Evolutionary conservation across 2,329 filamentous ascomycete species (phyloP).

Genomic region (Dendrostoma leiphaemia): DNA sequence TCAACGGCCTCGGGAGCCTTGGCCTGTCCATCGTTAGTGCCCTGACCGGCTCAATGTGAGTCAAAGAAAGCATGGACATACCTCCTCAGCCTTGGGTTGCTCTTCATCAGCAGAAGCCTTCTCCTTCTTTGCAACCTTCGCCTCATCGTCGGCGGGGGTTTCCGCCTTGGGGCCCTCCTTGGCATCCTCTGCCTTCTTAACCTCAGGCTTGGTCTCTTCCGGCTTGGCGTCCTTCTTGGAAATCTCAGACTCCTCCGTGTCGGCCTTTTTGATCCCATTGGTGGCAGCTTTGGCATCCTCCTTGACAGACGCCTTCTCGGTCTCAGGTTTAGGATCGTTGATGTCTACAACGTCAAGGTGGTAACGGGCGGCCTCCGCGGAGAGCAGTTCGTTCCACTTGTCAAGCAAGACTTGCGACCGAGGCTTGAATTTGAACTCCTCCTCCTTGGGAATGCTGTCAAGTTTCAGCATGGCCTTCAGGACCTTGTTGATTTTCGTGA

Average conservation of each 20-base stretch:
- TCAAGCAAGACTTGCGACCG: constrained; percentile 78
- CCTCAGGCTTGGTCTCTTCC: constrained; percentile 26
- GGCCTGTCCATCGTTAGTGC: constrained; percentile 19
- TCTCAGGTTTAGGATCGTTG: constrained; percentile 47
- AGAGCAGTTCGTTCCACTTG: constrained; percentile 85
- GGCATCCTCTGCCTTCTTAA: constrained; percentile 28
- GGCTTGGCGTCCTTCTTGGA: constrained; percentile 31
- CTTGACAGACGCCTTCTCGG: constrained; percentile 39
- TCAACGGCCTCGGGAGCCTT: constrained; percentile 35
- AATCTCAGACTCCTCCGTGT: constrained; percentile 27
- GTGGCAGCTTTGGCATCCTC: constrained; percentile 27
- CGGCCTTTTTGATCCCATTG: constrained; percentile 31
- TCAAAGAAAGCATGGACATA: constrained; percentile 28
- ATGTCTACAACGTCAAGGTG: constrained; percentile 32
- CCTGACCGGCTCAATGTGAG: not conserved
- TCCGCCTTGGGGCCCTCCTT: constrained; percentile 29
- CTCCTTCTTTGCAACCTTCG: constrained; percentile 23
- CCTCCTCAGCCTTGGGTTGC: constrained; percentile 30
- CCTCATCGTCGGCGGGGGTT: constrained; percentile 26
- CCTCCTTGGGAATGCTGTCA: constrained; percentile 79
- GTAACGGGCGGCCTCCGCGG: constrained; percentile 47
- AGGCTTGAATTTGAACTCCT: constrained; percentile 84
- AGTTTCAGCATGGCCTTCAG: constrained; percentile 92
- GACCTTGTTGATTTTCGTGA: constrained; percentile 98
- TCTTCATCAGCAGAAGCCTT: not conserved